Base-by-base conservation (phyloP, 139 green algal species). In the Eudorina sp. region DNA sequence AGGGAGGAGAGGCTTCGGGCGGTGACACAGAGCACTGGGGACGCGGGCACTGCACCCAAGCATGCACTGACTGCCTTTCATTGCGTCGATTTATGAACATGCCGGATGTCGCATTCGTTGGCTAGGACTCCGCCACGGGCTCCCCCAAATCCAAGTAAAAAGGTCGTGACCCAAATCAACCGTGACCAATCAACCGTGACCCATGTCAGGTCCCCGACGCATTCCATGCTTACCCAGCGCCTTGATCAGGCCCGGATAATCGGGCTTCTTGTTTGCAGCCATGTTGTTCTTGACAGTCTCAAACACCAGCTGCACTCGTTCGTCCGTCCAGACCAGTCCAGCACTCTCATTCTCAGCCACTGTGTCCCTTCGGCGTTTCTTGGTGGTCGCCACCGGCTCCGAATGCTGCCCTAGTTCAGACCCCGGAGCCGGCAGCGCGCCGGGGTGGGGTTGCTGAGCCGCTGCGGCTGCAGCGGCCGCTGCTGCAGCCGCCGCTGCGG, bases 261-360 rank as follows among this genome's bases (percentile, higher is more conserved):
- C 81, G 1, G 81, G 81, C 43, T 78, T 78, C 45, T 55, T 58
- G 45, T 53, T 55, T 2, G 66, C 25, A 0, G 31, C 45, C 40
- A 87, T 48, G 48, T 87, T 79, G 31, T 29, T 73, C 45, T 53
- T 79, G 55, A 68, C 81, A 19, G 64, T 78, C n/a, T 78, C 81
- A 16, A 69, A 87, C 31, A 87, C 81, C 13, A 78, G 43, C 45
- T 45, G 45, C 0, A 79, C 45, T 4, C 81, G 41, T 45, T 60
- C 62, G 11, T 87, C 81, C 23, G 81, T 87, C 81, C 81, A 87
- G 4, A 74, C 31, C 27, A 74, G 60, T 2, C 58, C 79, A 0
- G 41, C 58, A 8, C 55, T 85, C 18, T 75, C 58, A 45, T 75
- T 74, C 16, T 85, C 58, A 27, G 79, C 40, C 29, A 11, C 79